These are phyloP conservation scores for Neospermospora avenae DNA, from an alignment of 2,329 filamentous ascomycete genomes.

Conservation along the genomic window DNA sequence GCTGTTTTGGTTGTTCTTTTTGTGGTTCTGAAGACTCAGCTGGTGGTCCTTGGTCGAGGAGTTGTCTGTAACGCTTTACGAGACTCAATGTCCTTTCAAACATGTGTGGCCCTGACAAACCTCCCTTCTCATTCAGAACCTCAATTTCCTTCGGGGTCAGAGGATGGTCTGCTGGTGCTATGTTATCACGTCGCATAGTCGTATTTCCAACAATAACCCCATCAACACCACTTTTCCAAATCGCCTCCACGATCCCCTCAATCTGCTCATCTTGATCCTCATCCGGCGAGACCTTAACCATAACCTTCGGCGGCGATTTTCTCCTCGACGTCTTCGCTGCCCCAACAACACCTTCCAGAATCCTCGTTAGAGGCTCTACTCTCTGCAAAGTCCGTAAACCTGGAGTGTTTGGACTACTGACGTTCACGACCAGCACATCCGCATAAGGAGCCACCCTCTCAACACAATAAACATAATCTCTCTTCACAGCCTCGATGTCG, in stretches of 20 bases:
- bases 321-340: slow-evolving; percentile 69
- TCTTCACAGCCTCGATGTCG: slow-evolving; percentile 77
- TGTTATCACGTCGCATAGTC: slow-evolving; percentile 74
- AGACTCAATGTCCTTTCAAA: slow-evolving; percentile 76
- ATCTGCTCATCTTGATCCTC: slow-evolving; percentile 85
- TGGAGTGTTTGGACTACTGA: slow-evolving; percentile 94
- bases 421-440: slow-evolving; percentile 96
- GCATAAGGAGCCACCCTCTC: slow-evolving; percentile 79
- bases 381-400: slow-evolving; percentile 85
- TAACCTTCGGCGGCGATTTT: slow-evolving; percentile 73
- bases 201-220: slow-evolving; percentile 98
- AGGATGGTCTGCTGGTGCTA: slow-evolving; percentile 63
- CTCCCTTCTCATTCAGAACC: slow-evolving; percentile 73
- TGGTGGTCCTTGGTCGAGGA: slow-evolving; percentile 53
- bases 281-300: slow-evolving; percentile 98
- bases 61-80: slow-evolving; percentile 73
- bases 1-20: background rate
- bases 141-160: slow-evolving; percentile 65
- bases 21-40: slow-evolving; percentile 1
- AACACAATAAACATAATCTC: slow-evolving; percentile 88
- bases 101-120: slow-evolving; percentile 87
- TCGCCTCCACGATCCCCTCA: slow-evolving; percentile 81
- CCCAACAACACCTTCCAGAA: slow-evolving; percentile 78
- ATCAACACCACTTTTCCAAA: slow-evolving; percentile 81
- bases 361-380: slow-evolving; percentile 73